Conservation (phyloP, 805 yeast species). For the Wickerhamomyces bovis region DNA sequence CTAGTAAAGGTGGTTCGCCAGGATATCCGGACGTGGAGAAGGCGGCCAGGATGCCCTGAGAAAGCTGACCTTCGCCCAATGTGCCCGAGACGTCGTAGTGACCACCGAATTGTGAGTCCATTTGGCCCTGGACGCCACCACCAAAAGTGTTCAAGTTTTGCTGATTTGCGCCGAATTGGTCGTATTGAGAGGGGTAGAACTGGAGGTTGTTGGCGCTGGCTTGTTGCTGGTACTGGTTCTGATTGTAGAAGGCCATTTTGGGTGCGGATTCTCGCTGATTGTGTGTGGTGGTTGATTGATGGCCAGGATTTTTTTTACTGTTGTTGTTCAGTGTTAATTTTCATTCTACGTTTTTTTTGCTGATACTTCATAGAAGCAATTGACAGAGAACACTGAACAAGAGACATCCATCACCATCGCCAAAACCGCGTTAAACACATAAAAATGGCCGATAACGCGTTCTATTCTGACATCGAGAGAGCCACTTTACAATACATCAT, state of each 20-base stretch:
- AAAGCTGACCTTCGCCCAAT: constrained; percentile 36
- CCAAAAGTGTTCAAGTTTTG: not conserved
- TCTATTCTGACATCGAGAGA: constrained; percentile 12
- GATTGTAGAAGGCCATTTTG: constrained; percentile 9
- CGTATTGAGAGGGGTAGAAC: constrained; percentile 25
- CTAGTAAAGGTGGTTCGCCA: constrained; percentile 88
- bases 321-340: not conserved
- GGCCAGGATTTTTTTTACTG: not conserved
- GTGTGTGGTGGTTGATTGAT: not conserved
- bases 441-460: not conserved
- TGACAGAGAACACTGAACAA: no score
- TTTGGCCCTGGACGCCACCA: constrained; percentile 29
- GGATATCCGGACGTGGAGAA: constrained; percentile 90
- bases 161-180: constrained; percentile 1
- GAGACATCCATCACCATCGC: not conserved
- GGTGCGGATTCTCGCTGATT: not conserved
- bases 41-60: constrained; percentile 82
- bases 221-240: constrained; percentile 1
- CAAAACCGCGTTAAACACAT: not conserved
- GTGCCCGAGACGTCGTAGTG: constrained; percentile 20
- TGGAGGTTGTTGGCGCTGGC: constrained; percentile 19
- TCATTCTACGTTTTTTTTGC: not conserved
- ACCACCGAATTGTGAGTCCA: constrained; percentile 25
- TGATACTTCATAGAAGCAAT: no score
- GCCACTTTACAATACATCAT: constrained; percentile 29